Evolutionary conservation across 225 moss, liverwort and hornwort genomes (phyloP), one percentile per base, ranked within the genome.

Genomic region (Thuidium tamariscinum): DNA sequence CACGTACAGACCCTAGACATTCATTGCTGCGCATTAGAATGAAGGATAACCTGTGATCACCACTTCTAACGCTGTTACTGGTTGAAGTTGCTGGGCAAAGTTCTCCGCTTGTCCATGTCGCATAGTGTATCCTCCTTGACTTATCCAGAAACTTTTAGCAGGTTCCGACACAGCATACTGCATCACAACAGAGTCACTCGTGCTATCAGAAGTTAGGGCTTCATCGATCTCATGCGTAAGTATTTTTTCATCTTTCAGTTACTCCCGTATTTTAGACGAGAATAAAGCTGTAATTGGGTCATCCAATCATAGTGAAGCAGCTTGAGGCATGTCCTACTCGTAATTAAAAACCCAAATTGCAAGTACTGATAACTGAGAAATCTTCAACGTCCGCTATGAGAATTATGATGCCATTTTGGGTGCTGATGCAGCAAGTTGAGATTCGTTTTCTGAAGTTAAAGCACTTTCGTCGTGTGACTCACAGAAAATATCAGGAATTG

Each of bases 401-500:
- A 59, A 68, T 21, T 71, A 63, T 55, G 44, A 42, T 39, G 32
- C 36, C n/a, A 76, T 48, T 63, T 80, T 42, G 29, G 71, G 8
- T 56, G 36, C 79, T 73, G 60, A 41, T 80, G 16, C 56, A 83
- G 55, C 65, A 73, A 88, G 56, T 55, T 84, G 61, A 34, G 34
- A 51, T 59, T 46, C 46, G 52, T 16, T 44, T 41, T 72, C 27
- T 79, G 46, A 82, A 5, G 8, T 61, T 79, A 34, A n/a, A 46
- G 52, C 22, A 74, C 78, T 82, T 27, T 82, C 59, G 32, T 82
- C 46, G 61, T 83, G 85, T 82, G 83, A 30, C 62, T 83, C 63
- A 83, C 88, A 97, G 97, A 79, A 97, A 97, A 91, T 97, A 94
- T 88, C 94, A 96, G 79, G 96, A 96, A 77, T 85, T 93, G 67